A percentile compares a stretch with the other conserved stretches of the same genome.
Conservation (phyloP, 352 stramenopile species). For the Blastocystis sp. region DNA sequence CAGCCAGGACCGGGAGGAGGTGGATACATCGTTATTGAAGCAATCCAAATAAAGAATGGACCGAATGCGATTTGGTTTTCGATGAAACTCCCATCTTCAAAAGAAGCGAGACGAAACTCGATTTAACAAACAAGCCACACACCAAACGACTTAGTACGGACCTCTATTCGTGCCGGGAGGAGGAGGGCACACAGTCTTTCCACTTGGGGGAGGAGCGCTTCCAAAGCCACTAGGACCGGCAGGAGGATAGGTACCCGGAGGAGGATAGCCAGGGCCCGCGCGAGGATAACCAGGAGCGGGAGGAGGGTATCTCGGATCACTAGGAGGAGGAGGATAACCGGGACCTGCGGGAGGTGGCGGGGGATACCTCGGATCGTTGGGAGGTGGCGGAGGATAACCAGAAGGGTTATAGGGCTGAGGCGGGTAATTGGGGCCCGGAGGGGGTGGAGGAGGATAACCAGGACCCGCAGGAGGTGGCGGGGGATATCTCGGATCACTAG, state of each 20-base stretch:
- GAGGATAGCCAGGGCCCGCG: too few relatives aligned
- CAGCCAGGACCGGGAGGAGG: neutral
- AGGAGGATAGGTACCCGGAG: neutral
- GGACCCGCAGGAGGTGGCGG: neutral
- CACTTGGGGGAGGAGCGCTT: too few relatives aligned
- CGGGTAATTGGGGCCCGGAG: neutral
- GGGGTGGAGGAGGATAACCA: conserved; percentile 1
- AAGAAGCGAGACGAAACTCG: too few relatives aligned
- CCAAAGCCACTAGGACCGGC: neutral
- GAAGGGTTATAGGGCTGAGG: too few relatives aligned
- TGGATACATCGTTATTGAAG: too few relatives aligned
- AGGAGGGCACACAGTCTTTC: too few relatives aligned
- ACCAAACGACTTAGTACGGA: too few relatives aligned
- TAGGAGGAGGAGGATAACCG: neutral
- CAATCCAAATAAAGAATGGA: too few relatives aligned
- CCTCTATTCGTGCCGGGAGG: too few relatives aligned
- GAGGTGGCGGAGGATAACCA: neutral
- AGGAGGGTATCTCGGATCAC: neutral
- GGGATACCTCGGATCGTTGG: neutral
- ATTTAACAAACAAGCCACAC: too few relatives aligned
- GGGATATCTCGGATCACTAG: neutral
- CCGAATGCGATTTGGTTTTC: too few relatives aligned
- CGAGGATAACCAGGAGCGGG: neutral
- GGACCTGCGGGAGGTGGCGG: neutral
- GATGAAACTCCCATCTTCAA: too few relatives aligned